Base-by-base conservation (phyloP, 257 asterid genomes). In the Fraxinus excelsior region DNA sequence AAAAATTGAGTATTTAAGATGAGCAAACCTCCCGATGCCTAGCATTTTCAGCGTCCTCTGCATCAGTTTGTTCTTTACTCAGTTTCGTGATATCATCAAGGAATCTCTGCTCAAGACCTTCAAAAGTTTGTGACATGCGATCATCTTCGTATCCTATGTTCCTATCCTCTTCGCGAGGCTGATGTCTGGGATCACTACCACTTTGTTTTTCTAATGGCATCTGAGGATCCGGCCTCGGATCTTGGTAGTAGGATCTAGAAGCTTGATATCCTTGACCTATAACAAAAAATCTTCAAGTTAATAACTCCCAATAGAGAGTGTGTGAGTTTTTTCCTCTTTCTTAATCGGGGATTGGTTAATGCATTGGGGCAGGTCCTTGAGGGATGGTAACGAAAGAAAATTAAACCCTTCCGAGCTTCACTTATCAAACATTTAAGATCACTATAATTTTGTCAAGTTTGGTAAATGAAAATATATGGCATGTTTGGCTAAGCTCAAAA, bases 41-140 rank as follows among this genome's bases (percentile, higher is more conserved):
- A 42, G 93, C 90, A 81, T 88, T 93, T 87, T 95, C 99, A 19
- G 94, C 92, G 77, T 95, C 97, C 82, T 95, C 99, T 13, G 96
- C 99, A 82, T 93, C 96, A 74, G 83, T 85, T 82, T 95, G 97
- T 81, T 91, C 99, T 83, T 90, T 89, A 90, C 93, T 91, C 83
- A 92, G 87, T 78, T 91, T 90, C 96, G 86, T 91, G 82, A 95
- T 79, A 77, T 95, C 99, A 72, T 93, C 90, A 46, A 91, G 83
- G 85, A 93, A 88, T 80, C 86, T 89, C 86, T 88, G 89, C 84
- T 95, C 98, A 78, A 93, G 97, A 58, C 94, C 91, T 83, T 93
- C 98, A 80, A 90, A 84, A 74, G 88, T 87, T 51, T 80, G 94
- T 1, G 77, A 74, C n/a, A 58, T 66, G 19, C 80, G 85, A 82